These are phyloP conservation scores for Fusarium pseudonygamai DNA, from an alignment of 2,329 filamentous ascomycete species.

Conservation along the genomic window DNA sequence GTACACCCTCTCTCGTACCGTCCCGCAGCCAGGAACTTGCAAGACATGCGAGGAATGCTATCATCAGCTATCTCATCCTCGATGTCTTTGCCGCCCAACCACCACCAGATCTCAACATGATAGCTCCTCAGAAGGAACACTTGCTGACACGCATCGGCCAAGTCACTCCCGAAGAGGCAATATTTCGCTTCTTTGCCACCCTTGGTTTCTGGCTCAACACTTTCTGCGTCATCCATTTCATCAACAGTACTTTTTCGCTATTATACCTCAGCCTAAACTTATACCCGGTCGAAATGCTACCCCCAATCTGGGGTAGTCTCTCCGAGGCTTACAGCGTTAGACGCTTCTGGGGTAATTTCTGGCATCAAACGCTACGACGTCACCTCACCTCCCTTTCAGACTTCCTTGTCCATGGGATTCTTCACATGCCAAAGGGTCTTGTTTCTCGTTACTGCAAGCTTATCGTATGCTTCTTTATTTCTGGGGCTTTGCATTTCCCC, in stretches of 20 bases:
- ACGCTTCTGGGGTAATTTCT: constrained; percentile 31
- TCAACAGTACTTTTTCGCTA: constrained; percentile 24
- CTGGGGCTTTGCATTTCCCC: constrained; percentile 27
- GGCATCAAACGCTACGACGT: constrained; percentile 35
- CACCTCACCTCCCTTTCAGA: constrained; percentile 25
- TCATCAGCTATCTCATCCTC: constrained; percentile 19
- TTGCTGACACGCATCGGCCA: constrained; percentile 11
- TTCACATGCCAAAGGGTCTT: constrained; percentile 11
- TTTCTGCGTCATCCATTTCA: constrained; percentile 29
- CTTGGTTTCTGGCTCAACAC: constrained; percentile 35
- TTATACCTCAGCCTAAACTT: constrained; percentile 3
- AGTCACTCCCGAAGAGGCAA: constrained; percentile 1
- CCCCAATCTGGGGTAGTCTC: constrained; percentile 23
- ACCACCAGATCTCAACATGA: constrained; percentile 14
- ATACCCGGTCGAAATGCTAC: constrained; percentile 25
- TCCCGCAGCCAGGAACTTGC: neutral
- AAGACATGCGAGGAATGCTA: constrained; percentile 15
- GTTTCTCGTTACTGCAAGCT: constrained; percentile 29
- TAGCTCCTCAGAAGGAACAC: constrained; percentile 14
- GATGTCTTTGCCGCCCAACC: constrained; percentile 25
- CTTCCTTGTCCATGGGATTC: constrained; percentile 7
- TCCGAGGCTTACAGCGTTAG: constrained; percentile 30
- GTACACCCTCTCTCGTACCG: neutral
- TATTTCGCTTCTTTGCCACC: constrained; percentile 24
- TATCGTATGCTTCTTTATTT: constrained; percentile 25